Evolutionary conservation across 768 basidiomycete genomes (phyloP).

Genomic region (Pleurotus cornucopiae): DNA sequence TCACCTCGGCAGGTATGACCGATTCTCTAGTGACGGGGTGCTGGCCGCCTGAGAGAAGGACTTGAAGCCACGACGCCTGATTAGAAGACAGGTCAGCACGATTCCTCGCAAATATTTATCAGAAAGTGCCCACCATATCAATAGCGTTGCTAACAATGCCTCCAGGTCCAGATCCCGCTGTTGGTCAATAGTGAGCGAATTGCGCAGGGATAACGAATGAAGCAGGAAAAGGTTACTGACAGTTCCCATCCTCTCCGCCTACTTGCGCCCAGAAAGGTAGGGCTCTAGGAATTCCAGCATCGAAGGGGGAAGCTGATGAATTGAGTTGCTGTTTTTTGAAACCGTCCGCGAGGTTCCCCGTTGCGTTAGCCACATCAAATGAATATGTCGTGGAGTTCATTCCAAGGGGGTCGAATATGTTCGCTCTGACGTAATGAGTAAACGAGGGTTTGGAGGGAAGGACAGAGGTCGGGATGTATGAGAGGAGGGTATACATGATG

Average conservation of each 20-base stretch:
- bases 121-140: slow-evolving; percentile 14
- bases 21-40: slow-evolving; percentile 11
- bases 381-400: slow-evolving; percentile 26
- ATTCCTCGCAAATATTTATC: no score
- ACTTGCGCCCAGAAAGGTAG: no score
- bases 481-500: slow-evolving; percentile 23
- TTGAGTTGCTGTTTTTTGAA: not conserved
- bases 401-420: slow-evolving; percentile 24
- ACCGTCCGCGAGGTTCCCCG: slow-evolving; percentile 23
- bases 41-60: slow-evolving; percentile 11
- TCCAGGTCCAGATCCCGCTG: slow-evolving; percentile 16
- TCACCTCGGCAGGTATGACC: slow-evolving; percentile 16
- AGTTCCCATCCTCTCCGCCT: no score
- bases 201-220: no score
- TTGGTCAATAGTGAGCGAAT: not conserved
- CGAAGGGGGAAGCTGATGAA: no score
- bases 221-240: no score
- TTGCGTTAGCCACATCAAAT: slow-evolving; percentile 20
- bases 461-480: slow-evolving; percentile 22
- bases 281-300: no score
- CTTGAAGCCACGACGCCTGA: slow-evolving; percentile 19
- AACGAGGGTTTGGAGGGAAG: slow-evolving; percentile 21
- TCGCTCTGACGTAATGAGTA: slow-evolving; percentile 25
- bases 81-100: not conserved
- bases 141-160: slow-evolving; percentile 19